Conservation (phyloP, 2,329 filamentous ascomycete species). For the Byssothecium circinans region DNA sequence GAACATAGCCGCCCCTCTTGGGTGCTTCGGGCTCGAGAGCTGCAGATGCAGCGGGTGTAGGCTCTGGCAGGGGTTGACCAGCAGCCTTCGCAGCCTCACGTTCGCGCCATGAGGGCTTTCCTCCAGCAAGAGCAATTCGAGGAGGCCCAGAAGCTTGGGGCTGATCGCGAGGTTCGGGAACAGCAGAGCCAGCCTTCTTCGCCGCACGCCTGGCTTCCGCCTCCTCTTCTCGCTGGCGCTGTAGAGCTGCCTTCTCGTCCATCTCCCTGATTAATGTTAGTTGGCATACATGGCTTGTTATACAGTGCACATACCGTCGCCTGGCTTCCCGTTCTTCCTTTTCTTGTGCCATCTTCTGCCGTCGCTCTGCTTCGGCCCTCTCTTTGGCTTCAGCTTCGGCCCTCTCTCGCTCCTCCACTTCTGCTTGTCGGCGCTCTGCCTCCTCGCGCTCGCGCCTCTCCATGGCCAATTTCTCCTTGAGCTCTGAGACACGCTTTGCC, state of each 20-base stretch:
- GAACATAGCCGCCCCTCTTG: conserved; percentile 50
- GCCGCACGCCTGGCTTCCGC: conserved; percentile 74
- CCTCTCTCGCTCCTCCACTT: conserved; percentile 81
- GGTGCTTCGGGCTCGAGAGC: conserved; percentile 36
- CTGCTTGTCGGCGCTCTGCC: conserved; percentile 72
- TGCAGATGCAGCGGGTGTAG: conserved; percentile 36
- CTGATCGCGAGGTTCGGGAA: conserved; percentile 30
- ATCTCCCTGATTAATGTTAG: conserved; percentile 56
- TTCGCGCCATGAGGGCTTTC: conserved; percentile 72
- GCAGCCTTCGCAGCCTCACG: conserved; percentile 60
- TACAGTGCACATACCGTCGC: conserved; percentile 53
- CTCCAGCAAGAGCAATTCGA: conserved; percentile 62
- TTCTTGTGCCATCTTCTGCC: conserved; percentile 72
- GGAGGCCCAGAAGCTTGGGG: conserved; percentile 57
- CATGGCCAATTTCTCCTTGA: conserved; percentile 76
- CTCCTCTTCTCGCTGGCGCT: conserved; percentile 84
- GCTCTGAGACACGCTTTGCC: conserved; percentile 81
- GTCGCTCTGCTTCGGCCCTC: conserved; percentile 76
- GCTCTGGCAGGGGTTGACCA: conserved; percentile 31
- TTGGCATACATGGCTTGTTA: conserved; percentile 10
- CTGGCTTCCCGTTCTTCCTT: conserved; percentile 62
- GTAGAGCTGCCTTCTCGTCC: conserved; percentile 64
- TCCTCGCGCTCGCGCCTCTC: conserved; percentile 86
- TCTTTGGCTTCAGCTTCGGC: conserved; percentile 85
- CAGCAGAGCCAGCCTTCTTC: conserved; percentile 53